phyloP scores from a whole-genome alignment of 768 basidiomycete genomes.

The Termitomyces sp. region DNA sequence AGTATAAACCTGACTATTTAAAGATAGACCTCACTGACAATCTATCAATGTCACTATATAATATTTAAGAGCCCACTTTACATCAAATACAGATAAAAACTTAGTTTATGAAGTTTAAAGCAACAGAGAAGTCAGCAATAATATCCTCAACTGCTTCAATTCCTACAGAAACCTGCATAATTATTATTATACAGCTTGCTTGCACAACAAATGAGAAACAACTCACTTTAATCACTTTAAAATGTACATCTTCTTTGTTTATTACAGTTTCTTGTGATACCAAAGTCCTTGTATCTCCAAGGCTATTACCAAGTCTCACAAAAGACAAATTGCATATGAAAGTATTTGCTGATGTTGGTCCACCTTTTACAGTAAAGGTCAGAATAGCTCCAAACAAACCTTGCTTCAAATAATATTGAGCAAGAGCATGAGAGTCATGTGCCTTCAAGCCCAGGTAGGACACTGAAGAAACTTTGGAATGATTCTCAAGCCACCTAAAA shows the following conservation, averaged over 20 bases:
- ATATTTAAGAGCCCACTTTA: no score
- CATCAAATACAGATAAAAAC: no score
- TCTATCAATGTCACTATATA: no score
- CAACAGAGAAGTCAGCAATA: background rate
- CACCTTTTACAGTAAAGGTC: background rate
- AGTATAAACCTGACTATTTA: no score
- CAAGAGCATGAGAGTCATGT: background rate
- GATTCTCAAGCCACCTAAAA: background rate
- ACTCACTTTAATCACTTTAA: background rate
- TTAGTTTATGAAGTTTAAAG: background rate
- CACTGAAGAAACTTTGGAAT: background rate
- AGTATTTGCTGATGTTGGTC: background rate
- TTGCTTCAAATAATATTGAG: background rate
- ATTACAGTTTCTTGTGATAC: background rate
- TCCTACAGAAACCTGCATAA: background rate
- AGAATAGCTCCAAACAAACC: background rate
- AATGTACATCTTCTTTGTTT: background rate
- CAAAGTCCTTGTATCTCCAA: conserved; percentile 1
- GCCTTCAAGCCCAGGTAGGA: background rate
- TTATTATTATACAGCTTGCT: background rate
- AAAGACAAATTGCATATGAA: background rate
- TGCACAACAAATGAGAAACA: background rate
- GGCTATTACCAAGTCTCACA: background rate
- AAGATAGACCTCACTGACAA: no score
- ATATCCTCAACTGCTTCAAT: background rate